These are phyloP conservation scores for bread wheat (Triticum aestivum) DNA, from an alignment of 176 grass and related monocot genomes.

Conservation along the genomic window DNA sequence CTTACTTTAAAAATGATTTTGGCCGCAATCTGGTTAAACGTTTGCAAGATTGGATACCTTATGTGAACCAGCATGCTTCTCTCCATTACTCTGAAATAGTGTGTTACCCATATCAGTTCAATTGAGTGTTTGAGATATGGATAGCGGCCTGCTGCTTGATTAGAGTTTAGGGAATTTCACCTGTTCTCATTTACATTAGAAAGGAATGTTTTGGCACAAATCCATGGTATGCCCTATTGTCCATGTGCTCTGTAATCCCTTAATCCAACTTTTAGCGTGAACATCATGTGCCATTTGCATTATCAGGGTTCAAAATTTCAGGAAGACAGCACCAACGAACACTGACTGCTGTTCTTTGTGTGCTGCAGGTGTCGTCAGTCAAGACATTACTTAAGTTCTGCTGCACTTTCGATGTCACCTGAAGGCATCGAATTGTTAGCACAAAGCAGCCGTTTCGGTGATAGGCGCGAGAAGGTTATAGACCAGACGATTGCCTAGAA, in stretches of 20 bases:
- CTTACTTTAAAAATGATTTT: neutral
- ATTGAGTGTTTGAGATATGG: neutral
- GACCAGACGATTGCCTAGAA: neutral
- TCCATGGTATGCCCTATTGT: neutral
- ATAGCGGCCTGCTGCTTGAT: neutral
- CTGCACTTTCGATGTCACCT: constrained; percentile 46
- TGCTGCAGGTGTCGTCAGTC: constrained; percentile 52
- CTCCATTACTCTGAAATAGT: neutral
- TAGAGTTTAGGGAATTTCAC: neutral
- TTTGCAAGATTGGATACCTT: neutral
- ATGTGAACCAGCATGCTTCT: neutral
- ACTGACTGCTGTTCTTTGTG: neutral
- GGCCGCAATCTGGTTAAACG: neutral
- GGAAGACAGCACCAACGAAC: neutral
- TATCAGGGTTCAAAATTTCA: neutral
- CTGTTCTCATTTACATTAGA: neutral
- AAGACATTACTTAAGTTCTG: constrained; percentile 69
- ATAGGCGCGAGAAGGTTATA: constrained; percentile 23
- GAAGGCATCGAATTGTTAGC: constrained; percentile 61
- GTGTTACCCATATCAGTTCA: neutral
- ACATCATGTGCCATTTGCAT: neutral
- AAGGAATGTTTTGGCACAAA: neutral
- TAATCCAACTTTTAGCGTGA: neutral
- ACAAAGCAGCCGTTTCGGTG: constrained; percentile 48
- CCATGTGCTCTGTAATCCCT: neutral